Evolutionary conservation across 805 yeast species (phyloP).

Genomic region (Candida glaebosa): DNA sequence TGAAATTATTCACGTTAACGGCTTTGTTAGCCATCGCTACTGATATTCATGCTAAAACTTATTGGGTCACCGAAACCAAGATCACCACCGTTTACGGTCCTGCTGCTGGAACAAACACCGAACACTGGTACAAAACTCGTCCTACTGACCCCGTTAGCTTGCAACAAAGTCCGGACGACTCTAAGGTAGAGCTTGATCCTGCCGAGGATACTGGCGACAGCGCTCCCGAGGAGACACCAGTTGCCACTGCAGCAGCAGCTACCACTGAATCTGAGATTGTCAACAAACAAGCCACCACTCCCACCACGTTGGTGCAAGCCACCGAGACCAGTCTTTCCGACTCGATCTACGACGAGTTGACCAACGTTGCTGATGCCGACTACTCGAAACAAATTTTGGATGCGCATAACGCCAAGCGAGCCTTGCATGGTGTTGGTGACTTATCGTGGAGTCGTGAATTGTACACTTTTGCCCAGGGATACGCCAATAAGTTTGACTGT

Average conservation of each 20-base stretch:
- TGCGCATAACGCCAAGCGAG: slow-evolving; percentile 31
- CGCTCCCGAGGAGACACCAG: slow-evolving; percentile 5
- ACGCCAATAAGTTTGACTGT: slow-evolving; percentile 32
- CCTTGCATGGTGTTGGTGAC: slow-evolving; percentile 24
- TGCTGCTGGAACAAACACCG: background rate
- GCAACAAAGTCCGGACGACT: slow-evolving; percentile 7
- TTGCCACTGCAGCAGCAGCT: slow-evolving; percentile 11
- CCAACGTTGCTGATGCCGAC: slow-evolving; percentile 17
- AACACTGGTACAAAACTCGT: background rate
- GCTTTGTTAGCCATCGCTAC: slow-evolving; percentile 11
- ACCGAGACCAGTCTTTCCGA: background rate
- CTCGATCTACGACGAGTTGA: background rate
- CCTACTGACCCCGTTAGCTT: slow-evolving; percentile 6
- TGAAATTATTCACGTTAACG: slow-evolving; percentile 21
- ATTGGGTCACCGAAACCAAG: slow-evolving; percentile 22
- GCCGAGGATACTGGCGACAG: slow-evolving; percentile 1
- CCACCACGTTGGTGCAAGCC: slow-evolving; percentile 10
- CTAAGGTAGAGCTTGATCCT: slow-evolving; percentile 2
- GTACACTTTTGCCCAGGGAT: slow-evolving; percentile 26
- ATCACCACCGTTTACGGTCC: slow-evolving; percentile 18
- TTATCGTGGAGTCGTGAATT: slow-evolving; percentile 55
- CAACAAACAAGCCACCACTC: slow-evolving; percentile 9
- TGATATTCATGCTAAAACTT: slow-evolving; percentile 11
- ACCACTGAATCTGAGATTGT: slow-evolving; percentile 8
- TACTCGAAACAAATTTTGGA: slow-evolving; percentile 29